Percentiles rank a stretch among this genome's conserved stretches.
phyloP scores from a whole-genome alignment of 352 stramenopile species.

The Thalassiosira oceanica region DNA sequence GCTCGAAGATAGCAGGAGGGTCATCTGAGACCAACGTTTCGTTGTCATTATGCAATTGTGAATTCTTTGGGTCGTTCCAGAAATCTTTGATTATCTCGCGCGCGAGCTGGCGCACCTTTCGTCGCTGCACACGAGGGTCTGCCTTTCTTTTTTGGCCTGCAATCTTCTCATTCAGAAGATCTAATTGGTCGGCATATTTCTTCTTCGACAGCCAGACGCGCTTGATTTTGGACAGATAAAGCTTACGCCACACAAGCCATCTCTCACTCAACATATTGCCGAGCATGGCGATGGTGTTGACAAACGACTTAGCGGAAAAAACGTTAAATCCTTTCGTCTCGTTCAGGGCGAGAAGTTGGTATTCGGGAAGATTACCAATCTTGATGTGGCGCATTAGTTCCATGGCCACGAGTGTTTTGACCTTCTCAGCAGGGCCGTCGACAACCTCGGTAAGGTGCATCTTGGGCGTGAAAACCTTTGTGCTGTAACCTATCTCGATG shows the following conservation, averaged over 20 bases:
- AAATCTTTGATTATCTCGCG: conserved; percentile 66
- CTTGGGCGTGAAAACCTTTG: conserved; percentile 92
- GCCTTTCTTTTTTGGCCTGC: conserved; percentile 37
- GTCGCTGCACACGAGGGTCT: conserved; percentile 41
- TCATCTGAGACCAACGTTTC: conserved; percentile 58
- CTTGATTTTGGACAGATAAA: conserved; percentile 47
- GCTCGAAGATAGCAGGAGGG: conserved; percentile 64
- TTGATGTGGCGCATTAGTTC: conserved; percentile 81
- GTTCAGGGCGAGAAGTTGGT: conserved; percentile 59
- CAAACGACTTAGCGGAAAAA: conserved; percentile 38
- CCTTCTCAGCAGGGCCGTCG: conserved; percentile 54
- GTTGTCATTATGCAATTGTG: conserved; percentile 36
- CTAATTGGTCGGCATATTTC: conserved; percentile 21
- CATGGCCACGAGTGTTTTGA: conserved; percentile 73
- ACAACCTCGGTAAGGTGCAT: conserved; percentile 87
- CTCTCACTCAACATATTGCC: conserved; percentile 41
- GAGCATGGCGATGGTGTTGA: conserved; percentile 30
- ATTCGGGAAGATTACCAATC: conserved; percentile 71
- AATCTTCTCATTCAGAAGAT: conserved; percentile 42
- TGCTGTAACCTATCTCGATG: conserved; percentile 97
- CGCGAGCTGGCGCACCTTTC: conserved; percentile 64
- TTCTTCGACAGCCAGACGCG: conserved; percentile 35
- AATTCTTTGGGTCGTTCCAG: conserved; percentile 23
- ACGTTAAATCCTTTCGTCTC: conserved; percentile 24
- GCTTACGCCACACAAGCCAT: conserved; percentile 19